Base-by-base conservation (phyloP, 2,329 filamentous ascomycete species). In the Neonectria magnoliae region DNA sequence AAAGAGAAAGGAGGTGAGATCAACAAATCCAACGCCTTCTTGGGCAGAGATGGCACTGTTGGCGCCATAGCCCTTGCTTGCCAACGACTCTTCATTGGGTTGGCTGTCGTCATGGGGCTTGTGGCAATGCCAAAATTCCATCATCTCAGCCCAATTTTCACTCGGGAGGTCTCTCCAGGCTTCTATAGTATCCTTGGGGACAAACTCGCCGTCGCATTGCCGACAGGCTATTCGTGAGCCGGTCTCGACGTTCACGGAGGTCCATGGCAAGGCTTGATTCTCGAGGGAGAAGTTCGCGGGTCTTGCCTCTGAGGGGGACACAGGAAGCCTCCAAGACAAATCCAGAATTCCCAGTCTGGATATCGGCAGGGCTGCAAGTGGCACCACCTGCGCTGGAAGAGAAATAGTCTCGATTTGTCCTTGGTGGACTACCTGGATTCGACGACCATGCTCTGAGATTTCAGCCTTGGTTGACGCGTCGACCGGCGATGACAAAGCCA, bases 111-210 rank as follows among this genome's bases (percentile, higher is more conserved):
- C 83, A 65, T 90, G 85, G 42, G 97, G 96, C 79, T 98, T 98
- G 79, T 99, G 96, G 75, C 96, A 99, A 79, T 99, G 97, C 96
- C 96, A 99, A 72, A 99, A 97, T 78, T 99, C 97, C 96, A 99
- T 99, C 94, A 99, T 97, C 81, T 99, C 96, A 0, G 96, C 97
- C 96, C 96, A 99, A 75, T 97, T 95, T 73, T 97, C 94, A 75
- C 94, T 97, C 0, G 96, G 96, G 18, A 99, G 82, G 75, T 99
- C 94, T 79, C 95, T 97, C 95, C 96, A 99, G 41, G 81, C 78
- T 42, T 78, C 80, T 8, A 88, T 81, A 4, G 56, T 70, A 8
- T 76, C 80, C 3, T 72, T 59, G 1, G 72, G 44, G 13, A 88
- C 78, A 18, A 88, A 64, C 2, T 57, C 64, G 16, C 75, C 63